phyloP scores from a whole-genome alignment of 129 eudicot genomes.

The Flaveria bidentis region DNA sequence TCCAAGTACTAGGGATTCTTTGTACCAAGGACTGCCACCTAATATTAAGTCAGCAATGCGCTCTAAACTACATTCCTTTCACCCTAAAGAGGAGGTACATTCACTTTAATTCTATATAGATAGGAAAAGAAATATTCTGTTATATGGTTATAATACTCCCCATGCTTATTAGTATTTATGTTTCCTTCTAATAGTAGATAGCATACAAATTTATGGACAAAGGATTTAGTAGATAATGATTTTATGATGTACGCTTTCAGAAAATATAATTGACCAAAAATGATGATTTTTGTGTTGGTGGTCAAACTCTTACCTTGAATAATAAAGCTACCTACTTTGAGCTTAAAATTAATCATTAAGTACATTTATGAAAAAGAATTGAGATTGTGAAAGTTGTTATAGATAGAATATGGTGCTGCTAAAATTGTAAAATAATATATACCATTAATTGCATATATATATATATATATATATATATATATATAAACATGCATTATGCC shows the following conservation, averaged over 20 bases:
- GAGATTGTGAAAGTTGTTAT: neutral
- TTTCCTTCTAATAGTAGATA: neutral
- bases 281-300: neutral
- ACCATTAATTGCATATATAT: neutral
- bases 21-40: slow-evolving; percentile 99
- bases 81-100: slow-evolving; percentile 74
- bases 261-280: neutral
- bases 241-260: neutral
- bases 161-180: neutral
- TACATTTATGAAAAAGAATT: neutral
- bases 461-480: neutral
- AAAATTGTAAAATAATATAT: neutral
- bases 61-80: slow-evolving; percentile 70
- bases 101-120: neutral
- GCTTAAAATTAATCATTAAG: no score
- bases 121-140: neutral
- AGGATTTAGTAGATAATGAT: neutral
- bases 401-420: neutral
- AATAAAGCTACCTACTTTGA: no score
- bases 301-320: no score
- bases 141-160: neutral
- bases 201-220: neutral
- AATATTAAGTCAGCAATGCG: slow-evolving; percentile 73
- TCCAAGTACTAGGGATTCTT: slow-evolving; percentile 83
- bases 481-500: neutral